Evolutionary conservation across 164 flowering plant genomes (phyloP).

Genomic region (Cinnamomum micranthum): DNA sequence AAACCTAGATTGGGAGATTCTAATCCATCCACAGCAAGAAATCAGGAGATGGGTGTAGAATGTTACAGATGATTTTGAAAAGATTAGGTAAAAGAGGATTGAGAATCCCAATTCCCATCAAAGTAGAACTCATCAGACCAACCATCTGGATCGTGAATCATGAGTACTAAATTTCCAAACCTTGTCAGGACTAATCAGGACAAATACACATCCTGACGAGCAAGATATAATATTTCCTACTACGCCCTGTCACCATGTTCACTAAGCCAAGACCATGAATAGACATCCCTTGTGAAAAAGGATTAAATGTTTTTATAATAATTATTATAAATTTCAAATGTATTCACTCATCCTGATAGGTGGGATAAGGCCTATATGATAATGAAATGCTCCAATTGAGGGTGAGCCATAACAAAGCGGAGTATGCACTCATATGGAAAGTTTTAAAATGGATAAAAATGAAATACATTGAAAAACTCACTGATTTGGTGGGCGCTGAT

Average conservation of each 20-base stretch:
- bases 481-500: constrained; percentile 75
- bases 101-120: not conserved
- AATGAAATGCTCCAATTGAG: no score
- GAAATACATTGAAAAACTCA: constrained; percentile 32
- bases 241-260: not conserved
- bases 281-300: no score
- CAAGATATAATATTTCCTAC: not conserved
- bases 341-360: no score
- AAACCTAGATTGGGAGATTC: no score
- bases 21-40: not conserved
- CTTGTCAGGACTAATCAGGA: not conserved
- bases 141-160: not conserved
- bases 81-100: not conserved
- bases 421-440: not conserved
- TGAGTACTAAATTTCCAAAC: not conserved
- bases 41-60: not conserved
- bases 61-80: no score
- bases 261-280: not conserved
- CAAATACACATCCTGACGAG: not conserved
- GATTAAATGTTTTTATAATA: no score
- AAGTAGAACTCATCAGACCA: not conserved
- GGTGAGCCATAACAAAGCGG: no score
- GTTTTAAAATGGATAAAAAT: not conserved
- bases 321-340: no score
- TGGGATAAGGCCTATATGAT: no score